Base-by-base conservation (phyloP, 2,329 filamentous ascomycete genomes). In the Xylaria sp. region DNA sequence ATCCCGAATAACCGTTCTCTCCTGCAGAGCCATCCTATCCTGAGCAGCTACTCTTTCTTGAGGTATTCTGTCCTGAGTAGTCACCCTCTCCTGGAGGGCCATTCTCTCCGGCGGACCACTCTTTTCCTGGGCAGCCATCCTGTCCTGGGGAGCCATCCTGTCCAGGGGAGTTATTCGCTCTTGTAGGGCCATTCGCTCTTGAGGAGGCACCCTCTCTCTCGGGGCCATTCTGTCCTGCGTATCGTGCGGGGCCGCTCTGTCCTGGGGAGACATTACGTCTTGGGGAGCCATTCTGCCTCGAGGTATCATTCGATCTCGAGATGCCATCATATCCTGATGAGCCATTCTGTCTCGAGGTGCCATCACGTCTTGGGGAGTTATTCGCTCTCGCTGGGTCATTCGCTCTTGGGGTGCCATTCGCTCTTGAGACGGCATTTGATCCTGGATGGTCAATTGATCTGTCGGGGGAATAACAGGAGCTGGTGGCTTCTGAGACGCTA, bases 401-500 rank as follows among this genome's bases (percentile, higher is more conserved):
- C 29, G 11, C 11, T 34, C 29, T 34, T 13, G 29, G 4, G 29
- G 29, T 4, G 29, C 29, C 29, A 34, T 34, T 7, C 29, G 29
- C 3, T 34, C 29, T 34, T 34, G 29, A 34, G 29, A 13, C 5
- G 9, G 3, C 16, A 34, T 34, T 34, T 6, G 29, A 17, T 26
- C 20, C 17, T n/a, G 20, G 34, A 22, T 18, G 2, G 19, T 21
- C 29, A 34, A 34, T 34, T 6, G 29, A 37, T 34, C 21, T 26
- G 39, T n/a, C 19, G 60, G 59, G 18, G 62, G 56, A n/a, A 63
- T 56, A 21, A 59, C 50, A 46, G 64, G 39, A 45, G 57, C 63
- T 39, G 64, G 61, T 4, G 62, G 60, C 66, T 80, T 86, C 54
- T 86, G 83, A 0, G 81, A 76, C 19, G 81, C 78, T 16, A 78